Evolutionary conservation across 768 basidiomycete species (phyloP), one percentile per base, ranked within the genome.

Genomic region (Termitomyces sp.): DNA sequence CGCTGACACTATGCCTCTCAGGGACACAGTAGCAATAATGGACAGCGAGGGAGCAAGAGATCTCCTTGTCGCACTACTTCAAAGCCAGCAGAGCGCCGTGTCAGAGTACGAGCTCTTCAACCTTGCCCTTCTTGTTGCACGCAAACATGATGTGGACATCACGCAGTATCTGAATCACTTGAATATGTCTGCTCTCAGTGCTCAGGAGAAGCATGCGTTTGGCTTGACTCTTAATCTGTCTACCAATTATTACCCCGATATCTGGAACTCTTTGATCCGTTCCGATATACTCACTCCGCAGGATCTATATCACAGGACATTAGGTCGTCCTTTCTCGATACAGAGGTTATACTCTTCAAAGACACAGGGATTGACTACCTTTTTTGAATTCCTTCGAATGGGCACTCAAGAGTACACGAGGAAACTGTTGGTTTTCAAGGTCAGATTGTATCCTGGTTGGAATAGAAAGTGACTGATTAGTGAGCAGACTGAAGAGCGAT

Each of bases 201-300:
- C 79, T 0, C 69, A 75, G 20, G 77, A 89, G 68, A 88, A 87
- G 66, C 76, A 85, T 53, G 80, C 79, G 0, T 70, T 88, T 46
- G 80, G 72, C 37, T 66, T 71, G 1, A 74, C 77, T 3, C 67
- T 88, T 7, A 70, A 69, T 10, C 67, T 85, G 5, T 70, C 73
- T 31, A 72, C 70, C 2, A 68, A 75, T 6, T 75, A 80, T 20
- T 74, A 84, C 65, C 75, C 80, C 1, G 76, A 79, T 46, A 72
- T 88, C 48, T 89, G 86, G 85, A 88, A 88, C 64, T 87, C 86
- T 2, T 73, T 89, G 4, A 67, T 85, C 60, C 79, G 79, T 2
- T 89, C 87, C 0, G 84, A 87, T 60, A 84, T 88, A 31, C 68
- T 89, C 57, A 79, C 75, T 0, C 66, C 71, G 4, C 67, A 73